Evolutionary conservation across 176 grass and related monocot species (phyloP), one percentile per base, ranked within the genome.

Genomic region (Aegilops longissima): DNA sequence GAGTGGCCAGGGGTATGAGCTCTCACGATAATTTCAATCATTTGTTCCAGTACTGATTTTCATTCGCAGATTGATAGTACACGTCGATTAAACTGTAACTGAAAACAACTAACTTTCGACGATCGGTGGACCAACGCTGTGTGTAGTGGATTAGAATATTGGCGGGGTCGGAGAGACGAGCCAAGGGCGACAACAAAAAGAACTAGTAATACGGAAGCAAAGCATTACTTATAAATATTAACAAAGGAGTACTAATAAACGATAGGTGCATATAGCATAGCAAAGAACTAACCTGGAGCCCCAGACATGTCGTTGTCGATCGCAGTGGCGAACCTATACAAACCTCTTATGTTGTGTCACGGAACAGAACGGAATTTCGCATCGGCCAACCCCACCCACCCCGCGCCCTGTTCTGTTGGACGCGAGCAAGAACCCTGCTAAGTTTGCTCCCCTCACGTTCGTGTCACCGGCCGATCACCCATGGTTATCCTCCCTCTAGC

Each of bases 31-130:
- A 59, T 20, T 16, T 44, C 77, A 31, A 17, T 0, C 25, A 42
- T 73, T 87, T 27, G 47, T 89, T 34, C 42, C 4, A 62, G 6
- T 20, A 25, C 49, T 67, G 34, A 61, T 66, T 66, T 83, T 83
- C 68, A 54, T 38, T 69, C 45, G 70, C 13, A 0, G 44, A 9
- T 76, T 14, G 18, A 59, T 29, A 9, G 11, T 24, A 16, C 2
- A 10, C 14, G 44, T 31, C 44, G 12, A 21, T 11, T 14, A 20
- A 70, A 9, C 9, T 49, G 17, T 66, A 12, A 25, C 45, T 45
- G 42, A 24, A 69, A 58, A 85, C 11, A 31, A 59, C 18, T 4
- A 61, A 65, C 13, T 40, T 82, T 78, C 4, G 6, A 71, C 8
- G 40, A 79, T 27, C 42, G 23, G 49, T 72, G 79, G 40, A 11